A percentile compares a stretch with the other conserved stretches of the same genome.
These are phyloP conservation scores for Aspergillus fumigatus DNA, from an alignment of 2,329 filamentous ascomycete genomes.

Conservation along the genomic window DNA sequence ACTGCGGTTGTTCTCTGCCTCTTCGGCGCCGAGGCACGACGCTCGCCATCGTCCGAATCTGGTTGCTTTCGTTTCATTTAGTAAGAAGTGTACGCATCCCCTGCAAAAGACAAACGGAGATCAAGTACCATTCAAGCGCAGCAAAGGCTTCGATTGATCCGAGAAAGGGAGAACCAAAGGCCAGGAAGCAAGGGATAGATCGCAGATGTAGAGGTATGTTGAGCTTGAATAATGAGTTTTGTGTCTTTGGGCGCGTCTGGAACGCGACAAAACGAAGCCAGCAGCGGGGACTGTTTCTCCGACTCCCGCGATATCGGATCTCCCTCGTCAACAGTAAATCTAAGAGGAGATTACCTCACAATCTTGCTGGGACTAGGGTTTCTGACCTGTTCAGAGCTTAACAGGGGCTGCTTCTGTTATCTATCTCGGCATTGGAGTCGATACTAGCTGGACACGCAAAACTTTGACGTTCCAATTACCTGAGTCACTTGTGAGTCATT, in stretches of 20 bases:
- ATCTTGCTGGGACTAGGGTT: background rate
- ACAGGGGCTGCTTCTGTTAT: background rate
- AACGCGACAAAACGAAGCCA: constrained; percentile 10
- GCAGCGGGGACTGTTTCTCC: constrained; percentile 28
- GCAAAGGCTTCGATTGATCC: background rate
- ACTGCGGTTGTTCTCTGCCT: constrained; percentile 27
- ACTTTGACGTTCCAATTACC: background rate
- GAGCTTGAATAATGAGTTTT: constrained; percentile 6
- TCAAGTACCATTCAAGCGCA: constrained; percentile 28
- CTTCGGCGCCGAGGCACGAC: constrained; percentile 36
- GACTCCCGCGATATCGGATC: constrained; percentile 26
- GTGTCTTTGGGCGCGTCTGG: constrained; percentile 14
- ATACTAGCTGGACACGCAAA: background rate
- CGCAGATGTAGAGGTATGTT: constrained; percentile 13
- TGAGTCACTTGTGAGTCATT: constrained; percentile 7
- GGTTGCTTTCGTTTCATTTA: constrained; percentile 42
- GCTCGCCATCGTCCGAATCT: constrained; percentile 32
- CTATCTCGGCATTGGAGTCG: background rate
- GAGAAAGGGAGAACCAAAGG: constrained; percentile 1
- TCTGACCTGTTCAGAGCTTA: background rate
- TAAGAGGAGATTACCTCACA: background rate
- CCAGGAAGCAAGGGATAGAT: constrained; percentile 22
- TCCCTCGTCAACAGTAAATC: background rate
- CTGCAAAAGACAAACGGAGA: constrained; percentile 12
- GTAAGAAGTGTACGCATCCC: constrained; percentile 10